Conservation (phyloP, 495 filamentous ascomycete species). For the Neohortaea acidophila region DNA sequence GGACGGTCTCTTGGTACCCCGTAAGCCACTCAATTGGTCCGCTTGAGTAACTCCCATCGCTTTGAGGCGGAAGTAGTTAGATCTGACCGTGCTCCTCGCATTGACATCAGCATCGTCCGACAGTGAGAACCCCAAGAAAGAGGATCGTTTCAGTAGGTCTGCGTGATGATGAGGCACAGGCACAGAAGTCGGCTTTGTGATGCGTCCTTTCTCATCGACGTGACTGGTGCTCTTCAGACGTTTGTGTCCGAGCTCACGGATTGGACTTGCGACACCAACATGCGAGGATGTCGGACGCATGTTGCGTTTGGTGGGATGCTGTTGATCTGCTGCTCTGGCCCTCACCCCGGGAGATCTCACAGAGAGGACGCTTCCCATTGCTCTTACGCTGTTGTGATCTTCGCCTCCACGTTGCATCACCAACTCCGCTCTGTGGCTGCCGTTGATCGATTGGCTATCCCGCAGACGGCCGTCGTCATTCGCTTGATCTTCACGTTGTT, state of each 20-base stretch:
- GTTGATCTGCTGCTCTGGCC: too few relatives aligned
- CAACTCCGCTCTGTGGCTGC: neutral
- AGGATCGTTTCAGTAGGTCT: constrained; percentile 11
- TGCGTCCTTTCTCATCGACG: constrained; percentile 10
- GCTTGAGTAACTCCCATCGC: constrained; percentile 28
- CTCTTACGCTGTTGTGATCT: neutral
- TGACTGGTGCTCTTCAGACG: constrained; percentile 13
- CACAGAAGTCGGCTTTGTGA: constrained; percentile 6
- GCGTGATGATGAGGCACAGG: neutral
- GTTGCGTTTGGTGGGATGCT: too few relatives aligned
- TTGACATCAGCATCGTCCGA: neutral
- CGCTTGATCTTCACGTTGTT: neutral
- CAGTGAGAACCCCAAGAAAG: constrained; percentile 11
- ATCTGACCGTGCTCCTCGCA: constrained; percentile 24
- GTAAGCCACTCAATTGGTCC: neutral
- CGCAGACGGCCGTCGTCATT: neutral
- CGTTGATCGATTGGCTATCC: neutral
- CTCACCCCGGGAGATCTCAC: neutral
- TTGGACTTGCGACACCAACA: neutral
- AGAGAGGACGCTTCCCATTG: neutral
- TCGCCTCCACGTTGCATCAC: neutral
- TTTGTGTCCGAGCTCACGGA: constrained; percentile 3
- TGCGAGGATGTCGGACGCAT: constrained; percentile 12
- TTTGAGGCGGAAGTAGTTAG: constrained; percentile 33
- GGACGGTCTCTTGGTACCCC: constrained; percentile 1